Percentiles rank a stretch among this genome's conserved stretches.
Evolutionary conservation across 768 basidiomycete species (phyloP).

Genomic region (Dentipellis fragilis): DNA sequence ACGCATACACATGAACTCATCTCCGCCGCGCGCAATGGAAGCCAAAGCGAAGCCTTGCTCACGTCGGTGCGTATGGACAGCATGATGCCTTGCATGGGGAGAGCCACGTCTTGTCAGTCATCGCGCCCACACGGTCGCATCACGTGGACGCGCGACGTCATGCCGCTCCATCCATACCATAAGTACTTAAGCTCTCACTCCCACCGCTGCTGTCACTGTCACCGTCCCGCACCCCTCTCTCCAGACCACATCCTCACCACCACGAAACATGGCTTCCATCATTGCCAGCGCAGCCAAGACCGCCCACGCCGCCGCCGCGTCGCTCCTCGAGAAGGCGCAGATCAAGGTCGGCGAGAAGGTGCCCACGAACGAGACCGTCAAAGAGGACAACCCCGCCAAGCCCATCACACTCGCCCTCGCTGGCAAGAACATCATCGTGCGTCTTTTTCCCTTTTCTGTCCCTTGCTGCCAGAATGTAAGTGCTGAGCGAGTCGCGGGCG

Average conservation of each 20-base stretch:
- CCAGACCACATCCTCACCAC: neutral
- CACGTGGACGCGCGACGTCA: no score
- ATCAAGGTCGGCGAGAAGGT: conserved; percentile 12
- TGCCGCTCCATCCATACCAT: no score
- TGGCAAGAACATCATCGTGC: conserved; percentile 11
- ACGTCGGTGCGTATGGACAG: no score
- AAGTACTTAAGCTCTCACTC: no score
- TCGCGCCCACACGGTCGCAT: no score
- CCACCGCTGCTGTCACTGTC: no score
- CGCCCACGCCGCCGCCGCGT: conserved; percentile 8
- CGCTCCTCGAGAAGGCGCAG: conserved; percentile 4
- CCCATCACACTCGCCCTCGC: conserved; percentile 3
- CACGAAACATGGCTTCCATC: conserved; percentile 2
- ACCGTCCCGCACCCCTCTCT: neutral
- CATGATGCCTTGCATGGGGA: no score
- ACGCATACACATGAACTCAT: no score
- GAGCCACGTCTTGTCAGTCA: no score
- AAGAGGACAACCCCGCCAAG: conserved; percentile 7
- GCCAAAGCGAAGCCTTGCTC: no score
- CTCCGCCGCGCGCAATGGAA: no score
- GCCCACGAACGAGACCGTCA: conserved; percentile 5
- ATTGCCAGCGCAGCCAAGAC: conserved; percentile 1
- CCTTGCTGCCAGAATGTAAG: neutral
- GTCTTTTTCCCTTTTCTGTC: neutral
- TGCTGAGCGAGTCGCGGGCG: neutral